Conservation (phyloP, 2,329 filamentous ascomycete genomes). For the Neonectria ditissima region DNA sequence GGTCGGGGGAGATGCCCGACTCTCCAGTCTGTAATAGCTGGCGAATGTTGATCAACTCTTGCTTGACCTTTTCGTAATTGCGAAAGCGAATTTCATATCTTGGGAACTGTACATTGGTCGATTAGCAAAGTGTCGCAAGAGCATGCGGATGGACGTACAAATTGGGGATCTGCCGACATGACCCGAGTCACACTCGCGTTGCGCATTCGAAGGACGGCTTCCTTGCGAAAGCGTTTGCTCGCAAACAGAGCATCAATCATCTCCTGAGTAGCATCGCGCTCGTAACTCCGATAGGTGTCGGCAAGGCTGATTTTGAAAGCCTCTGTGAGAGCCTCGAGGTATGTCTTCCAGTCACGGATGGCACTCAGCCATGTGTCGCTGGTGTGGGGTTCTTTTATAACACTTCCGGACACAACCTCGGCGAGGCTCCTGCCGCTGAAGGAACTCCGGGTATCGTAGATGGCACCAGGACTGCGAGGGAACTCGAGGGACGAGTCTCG, state of each 20-base stretch:
- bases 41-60: constrained; percentile 55
- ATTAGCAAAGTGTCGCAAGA: constrained; percentile 22
- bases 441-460: constrained; percentile 53
- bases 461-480: constrained; percentile 45
- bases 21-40: constrained; percentile 56
- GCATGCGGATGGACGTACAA: constrained; percentile 45
- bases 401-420: constrained; percentile 47
- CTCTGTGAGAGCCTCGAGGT: constrained; percentile 56
- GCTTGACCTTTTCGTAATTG: constrained; percentile 59
- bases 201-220: constrained; percentile 59
- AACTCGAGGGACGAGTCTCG: constrained; percentile 49
- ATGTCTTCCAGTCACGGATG: constrained; percentile 59
- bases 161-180: constrained; percentile 58
- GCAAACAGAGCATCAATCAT: constrained; percentile 58
- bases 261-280: constrained; percentile 56
- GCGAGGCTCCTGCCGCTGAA: constrained; percentile 52
- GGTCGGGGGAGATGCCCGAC: constrained; percentile 55
- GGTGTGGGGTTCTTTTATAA: constrained; percentile 37
- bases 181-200: constrained; percentile 58
- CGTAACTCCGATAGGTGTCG: constrained; percentile 60
- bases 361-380: constrained; percentile 52
- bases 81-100: constrained; percentile 61
- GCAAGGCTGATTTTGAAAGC: constrained; percentile 56
- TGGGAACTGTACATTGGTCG: constrained; percentile 49
- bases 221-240: constrained; percentile 56